Base-by-base conservation (phyloP, 2,329 filamentous ascomycete species). In the Remersonia thermophila region DNA sequence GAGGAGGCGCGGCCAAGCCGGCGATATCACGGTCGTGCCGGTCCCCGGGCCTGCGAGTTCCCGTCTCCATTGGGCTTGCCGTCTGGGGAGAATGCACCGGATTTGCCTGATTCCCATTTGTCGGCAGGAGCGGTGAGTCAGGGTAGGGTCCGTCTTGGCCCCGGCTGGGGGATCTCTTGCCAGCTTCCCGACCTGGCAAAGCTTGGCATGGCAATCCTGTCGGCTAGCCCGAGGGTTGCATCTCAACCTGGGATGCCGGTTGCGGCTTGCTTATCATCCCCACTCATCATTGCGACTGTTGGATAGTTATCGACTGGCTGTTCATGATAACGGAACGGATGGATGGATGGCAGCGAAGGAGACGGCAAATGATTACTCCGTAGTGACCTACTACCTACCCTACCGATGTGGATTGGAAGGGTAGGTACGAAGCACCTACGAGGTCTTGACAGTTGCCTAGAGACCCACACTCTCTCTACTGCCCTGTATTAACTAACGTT, bases 181-280 rank as follows among this genome's bases (percentile, higher is more conserved):
- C 41, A 47, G 38, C 45, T 47, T 44, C 45, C 45, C 27, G 29
- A 38, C 40, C 32, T 32, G 39, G 45, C 33, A 40, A 45, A 38
- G 40, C 42, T 42, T 45, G 37, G 37, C 32, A 14, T 15, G 4
- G 12, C 17, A 23, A 3, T 40, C 38, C 13, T 30, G 32, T n/a
- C 13, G 17, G 11, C 29, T 37, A 27, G 36, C 32, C 35, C 20
- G 20, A 23, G 20, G 20, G 20, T 23, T 6, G 20, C 20, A 23
- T 9, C 5, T 6, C 20, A 23, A 23, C 20, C 5, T 5, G 35
- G 29, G n/a, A 16, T 20, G 20, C 33, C 23, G 36, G 36, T 23
- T n/a, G 30, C n/a, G 8, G n/a, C 4, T 27, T 16, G 20, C 20
- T 23, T 23, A 23, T 23, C 20, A 23, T 23, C 20, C 20, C 20